Evolutionary conservation across 192 early-diverging fungal genomes (phyloP).

Genomic region (Jimgerdemannia lactiflua): DNA sequence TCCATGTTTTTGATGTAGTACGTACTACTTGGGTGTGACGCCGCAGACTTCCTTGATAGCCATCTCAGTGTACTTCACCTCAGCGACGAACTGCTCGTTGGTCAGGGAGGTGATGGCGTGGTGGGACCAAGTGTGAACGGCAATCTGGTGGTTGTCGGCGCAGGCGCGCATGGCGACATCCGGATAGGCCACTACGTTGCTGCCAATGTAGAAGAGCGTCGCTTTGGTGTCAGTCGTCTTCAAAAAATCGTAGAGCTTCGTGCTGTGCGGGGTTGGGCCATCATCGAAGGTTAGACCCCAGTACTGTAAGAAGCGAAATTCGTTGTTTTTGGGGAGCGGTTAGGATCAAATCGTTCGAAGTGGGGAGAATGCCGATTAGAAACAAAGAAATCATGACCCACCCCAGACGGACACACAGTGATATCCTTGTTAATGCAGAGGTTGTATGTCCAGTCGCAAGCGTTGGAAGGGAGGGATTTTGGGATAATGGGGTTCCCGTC

Average conservation of each 20-base stretch:
- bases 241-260: constrained; percentile 31
- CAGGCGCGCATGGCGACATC: constrained; percentile 27
- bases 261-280: constrained; percentile 28
- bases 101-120: constrained; percentile 44
- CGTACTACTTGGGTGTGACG: constrained; percentile 33
- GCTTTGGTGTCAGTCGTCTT: constrained; percentile 35
- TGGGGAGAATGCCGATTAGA: too few relatives aligned
- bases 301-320: constrained; percentile 11
- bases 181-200: constrained; percentile 31
- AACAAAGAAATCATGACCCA: too few relatives aligned
- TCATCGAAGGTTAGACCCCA: constrained; percentile 42
- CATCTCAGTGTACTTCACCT: constrained; percentile 51
- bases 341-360: too few relatives aligned
- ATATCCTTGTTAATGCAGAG: constrained; percentile 39
- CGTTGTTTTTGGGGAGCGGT: neutral
- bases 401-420: constrained; percentile 14
- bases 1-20: too few relatives aligned
- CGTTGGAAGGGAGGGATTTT: constrained; percentile 13
- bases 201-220: constrained; percentile 41
- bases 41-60: constrained; percentile 43
- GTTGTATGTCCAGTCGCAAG: constrained; percentile 49
- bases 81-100: constrained; percentile 57
- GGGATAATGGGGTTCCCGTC: constrained; percentile 16
- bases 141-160: constrained; percentile 53
- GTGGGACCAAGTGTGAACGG: constrained; percentile 65